Percentiles rank a stretch among this genome's conserved stretches.
These are phyloP conservation scores for Gloeostereum incarnatum DNA, from an alignment of 768 basidiomycete genomes.

Conservation along the genomic window DNA sequence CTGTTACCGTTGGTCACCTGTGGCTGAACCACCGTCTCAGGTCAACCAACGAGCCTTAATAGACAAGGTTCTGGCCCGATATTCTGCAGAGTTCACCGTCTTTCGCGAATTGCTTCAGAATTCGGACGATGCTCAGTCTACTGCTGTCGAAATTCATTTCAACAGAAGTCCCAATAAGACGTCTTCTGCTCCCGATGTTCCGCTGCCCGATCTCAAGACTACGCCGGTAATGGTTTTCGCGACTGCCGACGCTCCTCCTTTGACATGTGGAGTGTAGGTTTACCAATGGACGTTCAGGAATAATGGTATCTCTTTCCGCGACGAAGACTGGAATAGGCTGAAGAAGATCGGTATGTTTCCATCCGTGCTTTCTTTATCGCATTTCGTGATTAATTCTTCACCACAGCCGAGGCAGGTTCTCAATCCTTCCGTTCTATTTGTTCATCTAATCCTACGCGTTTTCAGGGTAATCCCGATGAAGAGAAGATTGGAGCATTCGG, in stretches of 20 bases:
- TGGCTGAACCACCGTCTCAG: slow-evolving; percentile 4
- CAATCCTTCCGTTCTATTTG: background rate
- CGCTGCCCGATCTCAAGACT: slow-evolving; percentile 58
- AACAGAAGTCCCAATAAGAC: slow-evolving; percentile 53
- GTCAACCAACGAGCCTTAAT: slow-evolving; percentile 89
- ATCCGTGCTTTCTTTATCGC: too few species aligned
- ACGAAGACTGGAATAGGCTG: slow-evolving; percentile 82
- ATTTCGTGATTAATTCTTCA: too few species aligned
- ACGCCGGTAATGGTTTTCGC: slow-evolving; percentile 32
- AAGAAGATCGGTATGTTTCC: slow-evolving; percentile 79
- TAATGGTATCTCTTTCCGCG: slow-evolving; percentile 74
- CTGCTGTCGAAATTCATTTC: slow-evolving; percentile 70
- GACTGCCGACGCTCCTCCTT: background rate
- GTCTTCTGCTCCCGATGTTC: slow-evolving; percentile 17
- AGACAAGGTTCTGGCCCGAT: slow-evolving; percentile 93
- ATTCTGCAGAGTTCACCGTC: slow-evolving; percentile 87
- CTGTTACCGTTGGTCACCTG: slow-evolving; percentile 2
- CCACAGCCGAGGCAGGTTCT: too few species aligned
- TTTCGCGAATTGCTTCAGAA: slow-evolving; percentile 81
- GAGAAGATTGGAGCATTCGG: slow-evolving; percentile 95
- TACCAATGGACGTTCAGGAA: slow-evolving; percentile 83
- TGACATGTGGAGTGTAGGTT: slow-evolving; percentile 32
- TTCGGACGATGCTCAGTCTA: slow-evolving; percentile 84
- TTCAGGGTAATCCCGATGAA: slow-evolving; percentile 92
- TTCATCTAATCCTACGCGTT: slow-evolving; percentile 13